Percentiles rank a stretch among this genome's conserved stretches.
phyloP scores from a whole-genome alignment of 2,329 filamentous ascomycete species.

The Ceratocystis albifundus region DNA sequence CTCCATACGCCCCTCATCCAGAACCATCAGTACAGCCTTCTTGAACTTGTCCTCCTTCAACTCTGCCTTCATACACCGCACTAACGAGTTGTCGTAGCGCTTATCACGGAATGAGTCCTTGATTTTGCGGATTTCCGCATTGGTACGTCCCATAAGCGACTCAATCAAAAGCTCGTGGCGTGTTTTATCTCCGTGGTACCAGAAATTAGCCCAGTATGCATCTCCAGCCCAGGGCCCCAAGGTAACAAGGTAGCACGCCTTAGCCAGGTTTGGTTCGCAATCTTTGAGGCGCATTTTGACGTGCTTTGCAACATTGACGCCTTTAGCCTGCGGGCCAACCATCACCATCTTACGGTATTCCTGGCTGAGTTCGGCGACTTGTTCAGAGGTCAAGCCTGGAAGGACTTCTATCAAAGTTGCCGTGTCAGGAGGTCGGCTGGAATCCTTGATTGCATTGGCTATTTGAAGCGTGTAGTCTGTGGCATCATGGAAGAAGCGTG shows the following conservation, averaged over 20 bases:
- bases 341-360: slow-evolving; percentile 90
- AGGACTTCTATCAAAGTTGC: slow-evolving; percentile 70
- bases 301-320: slow-evolving; percentile 77
- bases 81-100: slow-evolving; percentile 72
- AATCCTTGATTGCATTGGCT: slow-evolving; percentile 59
- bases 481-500: slow-evolving; percentile 80
- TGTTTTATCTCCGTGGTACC: slow-evolving; percentile 81
- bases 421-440: slow-evolving; percentile 51
- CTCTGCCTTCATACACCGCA: slow-evolving; percentile 81
- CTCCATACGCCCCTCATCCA: slow-evolving; percentile 75
- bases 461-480: slow-evolving; percentile 66
- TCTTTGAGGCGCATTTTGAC: slow-evolving; percentile 67
- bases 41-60: slow-evolving; percentile 95
- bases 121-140: slow-evolving; percentile 76
- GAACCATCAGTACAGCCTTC: slow-evolving; percentile 66
- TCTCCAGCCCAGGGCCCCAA: slow-evolving; percentile 86
- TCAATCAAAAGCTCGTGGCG: slow-evolving; percentile 86
- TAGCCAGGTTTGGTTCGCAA: slow-evolving; percentile 65
- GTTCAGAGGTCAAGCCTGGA: slow-evolving; percentile 71
- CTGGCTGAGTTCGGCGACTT: slow-evolving; percentile 71
- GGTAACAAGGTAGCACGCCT: slow-evolving; percentile 80
- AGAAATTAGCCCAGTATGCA: slow-evolving; percentile 96
- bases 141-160: slow-evolving; percentile 77
- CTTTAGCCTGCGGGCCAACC: slow-evolving; percentile 57
- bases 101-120: slow-evolving; percentile 85